phyloP scores from a whole-genome alignment of 345 rosid genomes.

The Dovyalis caffra region DNA sequence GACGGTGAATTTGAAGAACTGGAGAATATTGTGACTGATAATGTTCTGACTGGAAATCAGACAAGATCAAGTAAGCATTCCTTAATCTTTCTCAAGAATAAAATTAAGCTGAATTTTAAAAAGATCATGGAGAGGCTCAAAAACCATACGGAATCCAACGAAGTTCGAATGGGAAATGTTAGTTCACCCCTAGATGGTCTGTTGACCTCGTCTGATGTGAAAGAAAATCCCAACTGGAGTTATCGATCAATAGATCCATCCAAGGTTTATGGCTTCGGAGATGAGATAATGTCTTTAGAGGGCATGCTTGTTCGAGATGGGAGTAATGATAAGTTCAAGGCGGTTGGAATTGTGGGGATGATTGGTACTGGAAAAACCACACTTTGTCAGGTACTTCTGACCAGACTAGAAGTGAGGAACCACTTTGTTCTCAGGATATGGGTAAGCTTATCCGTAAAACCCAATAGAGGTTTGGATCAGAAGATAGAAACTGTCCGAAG shows the following conservation, averaged over 20 bases:
- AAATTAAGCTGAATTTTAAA: too few relatives aligned
- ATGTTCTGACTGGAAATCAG: too few relatives aligned
- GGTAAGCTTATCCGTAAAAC: slow-evolving; percentile 30
- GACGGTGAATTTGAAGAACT: too few relatives aligned
- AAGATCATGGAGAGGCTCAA: too few relatives aligned
- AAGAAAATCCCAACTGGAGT: background rate
- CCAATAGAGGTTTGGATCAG: background rate
- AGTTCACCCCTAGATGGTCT: too few relatives aligned
- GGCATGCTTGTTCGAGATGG: slow-evolving; percentile 23
- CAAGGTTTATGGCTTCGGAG: slow-evolving; percentile 22
- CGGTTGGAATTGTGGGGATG: slow-evolving; percentile 40
- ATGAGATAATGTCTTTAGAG: slow-evolving; percentile 26
- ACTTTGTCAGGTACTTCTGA: slow-evolving; percentile 39
- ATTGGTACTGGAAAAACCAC: slow-evolving; percentile 52
- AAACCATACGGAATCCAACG: too few relatives aligned
- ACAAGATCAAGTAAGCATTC: too few relatives aligned
- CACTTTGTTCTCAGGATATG: slow-evolving; percentile 45
- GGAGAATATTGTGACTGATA: too few relatives aligned
- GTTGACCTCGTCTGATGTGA: background rate
- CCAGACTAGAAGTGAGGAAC: slow-evolving; percentile 17
- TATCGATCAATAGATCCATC: background rate
- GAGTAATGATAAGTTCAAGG: slow-evolving; percentile 30
- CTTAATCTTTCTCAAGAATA: too few relatives aligned
- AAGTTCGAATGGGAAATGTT: too few relatives aligned
- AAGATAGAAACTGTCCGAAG: slow-evolving; percentile 27